These are phyloP conservation scores for Cytospora mali DNA, from an alignment of 2,329 filamentous ascomycete species.

Conservation along the genomic window DNA sequence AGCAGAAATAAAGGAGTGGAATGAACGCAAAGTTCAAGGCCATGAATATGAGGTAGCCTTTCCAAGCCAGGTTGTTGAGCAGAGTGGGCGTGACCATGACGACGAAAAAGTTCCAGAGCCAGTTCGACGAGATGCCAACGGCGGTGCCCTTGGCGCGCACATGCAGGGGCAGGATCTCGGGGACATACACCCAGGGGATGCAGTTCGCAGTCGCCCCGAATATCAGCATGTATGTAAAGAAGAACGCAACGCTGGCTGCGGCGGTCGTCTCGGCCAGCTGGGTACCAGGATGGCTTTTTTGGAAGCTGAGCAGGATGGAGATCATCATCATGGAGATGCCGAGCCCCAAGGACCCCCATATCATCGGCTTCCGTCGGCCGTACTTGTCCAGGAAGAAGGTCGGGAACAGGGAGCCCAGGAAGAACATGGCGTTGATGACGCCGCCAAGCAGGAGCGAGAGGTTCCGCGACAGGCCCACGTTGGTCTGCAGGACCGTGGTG, in stretches of 20 bases:
- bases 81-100: slow-evolving; percentile 55
- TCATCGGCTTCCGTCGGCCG: slow-evolving; percentile 47
- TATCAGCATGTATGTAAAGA: slow-evolving; percentile 38
- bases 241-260: slow-evolving; percentile 40
- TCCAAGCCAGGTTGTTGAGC: slow-evolving; percentile 51
- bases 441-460: slow-evolving; percentile 41
- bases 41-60: slow-evolving; percentile 57
- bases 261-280: slow-evolving; percentile 29
- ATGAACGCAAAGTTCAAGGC: slow-evolving; percentile 48
- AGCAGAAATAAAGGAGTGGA: slow-evolving; percentile 49
- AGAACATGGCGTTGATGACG: slow-evolving; percentile 43
- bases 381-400: slow-evolving; percentile 28
- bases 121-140: slow-evolving; percentile 40
- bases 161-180: slow-evolving; percentile 41
- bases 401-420: slow-evolving; percentile 37
- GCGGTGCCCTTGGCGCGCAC: slow-evolving; percentile 39
- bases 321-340: slow-evolving; percentile 44
- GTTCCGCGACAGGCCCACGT: slow-evolving; percentile 37
- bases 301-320: slow-evolving; percentile 37
- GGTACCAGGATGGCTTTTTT: slow-evolving; percentile 15
- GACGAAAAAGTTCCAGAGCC: slow-evolving; percentile 42
- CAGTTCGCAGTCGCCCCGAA: slow-evolving; percentile 39
- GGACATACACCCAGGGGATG: slow-evolving; percentile 42
- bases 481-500: slow-evolving; percentile 37
- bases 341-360: slow-evolving; percentile 42